phyloP scores from a whole-genome alignment of 306 rosid genomes.

The Pyrus bretschneideri region DNA sequence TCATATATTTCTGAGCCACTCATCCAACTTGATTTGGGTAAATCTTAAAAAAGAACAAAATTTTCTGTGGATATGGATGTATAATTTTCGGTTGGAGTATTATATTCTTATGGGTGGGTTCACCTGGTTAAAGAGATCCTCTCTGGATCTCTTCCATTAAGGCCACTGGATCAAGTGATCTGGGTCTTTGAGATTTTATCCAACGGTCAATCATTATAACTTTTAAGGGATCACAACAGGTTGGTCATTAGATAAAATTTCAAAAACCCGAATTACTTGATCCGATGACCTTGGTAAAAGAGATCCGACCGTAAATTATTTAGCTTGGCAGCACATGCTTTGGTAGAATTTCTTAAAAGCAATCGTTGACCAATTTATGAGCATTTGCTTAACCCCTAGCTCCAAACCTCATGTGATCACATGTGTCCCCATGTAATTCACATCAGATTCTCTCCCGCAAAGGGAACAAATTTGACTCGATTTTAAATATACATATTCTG shows the following conservation, averaged over 20 bases:
- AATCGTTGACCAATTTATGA: constrained; percentile 30
- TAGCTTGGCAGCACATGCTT: constrained; percentile 42
- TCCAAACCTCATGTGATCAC: constrained; percentile 55
- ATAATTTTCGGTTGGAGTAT: background rate
- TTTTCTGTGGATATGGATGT: background rate
- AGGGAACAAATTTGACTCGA: constrained; percentile 28
- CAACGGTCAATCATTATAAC: too few relatives aligned
- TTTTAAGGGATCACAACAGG: too few relatives aligned
- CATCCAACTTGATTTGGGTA: background rate
- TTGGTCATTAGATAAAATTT: too few relatives aligned
- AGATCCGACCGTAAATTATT: background rate
- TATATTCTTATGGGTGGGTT: constrained; percentile 19
- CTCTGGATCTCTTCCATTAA: too few relatives aligned
- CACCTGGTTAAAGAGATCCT: background rate
- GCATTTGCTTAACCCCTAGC: background rate
- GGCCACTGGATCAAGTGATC: too few relatives aligned
- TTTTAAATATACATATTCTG: constrained; percentile 15
- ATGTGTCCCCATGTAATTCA: constrained; percentile 61
- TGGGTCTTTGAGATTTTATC: too few relatives aligned
- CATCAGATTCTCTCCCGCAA: constrained; percentile 34
- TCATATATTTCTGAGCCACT: background rate
- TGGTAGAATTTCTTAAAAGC: constrained; percentile 14
- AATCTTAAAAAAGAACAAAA: background rate
- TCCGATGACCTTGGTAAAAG: fast-evolving
- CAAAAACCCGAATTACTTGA: fast-evolving